Evolutionary conservation across 345 rosid genomes (phyloP).

Genomic region (Cardamine occulta): DNA sequence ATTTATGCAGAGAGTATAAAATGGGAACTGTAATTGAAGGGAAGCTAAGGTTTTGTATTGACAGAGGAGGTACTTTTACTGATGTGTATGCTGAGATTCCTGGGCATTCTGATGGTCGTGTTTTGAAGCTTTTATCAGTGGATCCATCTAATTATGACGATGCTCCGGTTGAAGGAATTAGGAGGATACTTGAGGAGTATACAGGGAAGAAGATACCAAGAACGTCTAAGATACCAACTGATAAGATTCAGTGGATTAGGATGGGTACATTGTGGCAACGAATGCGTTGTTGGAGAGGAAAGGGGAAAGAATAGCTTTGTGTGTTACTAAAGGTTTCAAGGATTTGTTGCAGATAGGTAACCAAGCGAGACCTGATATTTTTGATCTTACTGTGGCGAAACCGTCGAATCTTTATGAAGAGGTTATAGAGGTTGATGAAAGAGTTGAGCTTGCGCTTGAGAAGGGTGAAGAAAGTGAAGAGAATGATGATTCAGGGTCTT

Average conservation of each 20-base stretch:
- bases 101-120: constrained; percentile 68
- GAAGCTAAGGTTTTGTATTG: constrained; percentile 82
- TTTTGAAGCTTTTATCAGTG: constrained; percentile 86
- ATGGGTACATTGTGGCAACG: constrained; percentile 98
- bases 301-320: constrained; percentile 88
- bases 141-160: constrained; percentile 95
- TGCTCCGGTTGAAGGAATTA: constrained; percentile 94
- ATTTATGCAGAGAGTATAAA: constrained; percentile 23
- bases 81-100: constrained; percentile 98
- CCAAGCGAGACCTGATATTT: constrained; percentile 88
- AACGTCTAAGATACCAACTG: constrained; percentile 74
- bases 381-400: constrained; percentile 79
- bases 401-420: constrained; percentile 89
- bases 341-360: constrained; percentile 96
- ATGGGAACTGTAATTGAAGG: constrained; percentile 61
- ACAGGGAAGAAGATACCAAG: constrained; percentile 70
- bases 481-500: constrained; percentile 8
- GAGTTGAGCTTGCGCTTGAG: constrained; percentile 73
- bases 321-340: constrained; percentile 84
- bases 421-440: constrained; percentile 87
- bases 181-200: constrained; percentile 86
- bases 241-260: constrained; percentile 94
- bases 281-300: constrained; percentile 95
- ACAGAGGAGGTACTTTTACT: constrained; percentile 96
- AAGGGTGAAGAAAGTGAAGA: constrained; percentile 42